These are phyloP conservation scores for Pulveroboletus ravenelii DNA, from an alignment of 768 basidiomycete genomes.

Conservation along the genomic window DNA sequence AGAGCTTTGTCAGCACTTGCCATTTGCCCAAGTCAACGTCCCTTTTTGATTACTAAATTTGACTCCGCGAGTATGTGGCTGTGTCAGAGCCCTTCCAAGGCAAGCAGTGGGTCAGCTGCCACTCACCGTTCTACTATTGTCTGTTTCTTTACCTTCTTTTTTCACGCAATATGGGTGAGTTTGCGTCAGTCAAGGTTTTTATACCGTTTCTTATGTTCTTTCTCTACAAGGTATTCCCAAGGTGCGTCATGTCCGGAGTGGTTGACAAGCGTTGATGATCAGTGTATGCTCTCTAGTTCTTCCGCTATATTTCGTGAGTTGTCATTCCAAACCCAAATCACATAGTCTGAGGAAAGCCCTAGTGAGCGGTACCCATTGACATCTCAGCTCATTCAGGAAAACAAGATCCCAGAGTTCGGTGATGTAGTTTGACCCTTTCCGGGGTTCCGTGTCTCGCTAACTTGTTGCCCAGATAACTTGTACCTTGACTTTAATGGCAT, in stretches of 20 bases:
- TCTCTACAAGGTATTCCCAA: constrained; percentile 53
- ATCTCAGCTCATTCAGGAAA: constrained; percentile 95
- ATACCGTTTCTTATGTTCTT: constrained; percentile 1
- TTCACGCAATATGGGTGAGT: constrained; percentile 23
- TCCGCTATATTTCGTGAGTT: constrained; percentile 90
- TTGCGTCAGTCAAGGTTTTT: not conserved
- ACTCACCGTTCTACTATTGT: constrained; percentile 1
- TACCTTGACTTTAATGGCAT: constrained; percentile 95
- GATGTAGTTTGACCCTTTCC: constrained; percentile 15
- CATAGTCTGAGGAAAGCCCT: constrained; percentile 12
- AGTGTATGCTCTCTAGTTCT: constrained; percentile 56
- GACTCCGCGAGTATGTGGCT: constrained; percentile 12
- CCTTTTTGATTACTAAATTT: not conserved
- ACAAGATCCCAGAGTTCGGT: constrained; percentile 99
- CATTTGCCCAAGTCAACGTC: no score
- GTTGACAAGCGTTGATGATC: constrained; percentile 6
- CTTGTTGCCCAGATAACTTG: constrained; percentile 59
- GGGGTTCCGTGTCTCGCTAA: constrained; percentile 6
- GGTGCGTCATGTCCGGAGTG: constrained; percentile 35
- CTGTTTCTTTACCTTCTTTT: constrained; percentile 7
- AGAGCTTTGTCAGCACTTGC: no score
- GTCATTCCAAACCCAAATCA: not conserved
- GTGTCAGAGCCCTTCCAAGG: constrained; percentile 1
- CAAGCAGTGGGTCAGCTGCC: not conserved
- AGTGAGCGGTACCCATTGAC: constrained; percentile 98